Percentiles rank a stretch among this genome's conserved stretches.
These are phyloP conservation scores for Torrubiellomyces zombiae DNA, from an alignment of 2,329 filamentous ascomycete species.

Conservation along the genomic window DNA sequence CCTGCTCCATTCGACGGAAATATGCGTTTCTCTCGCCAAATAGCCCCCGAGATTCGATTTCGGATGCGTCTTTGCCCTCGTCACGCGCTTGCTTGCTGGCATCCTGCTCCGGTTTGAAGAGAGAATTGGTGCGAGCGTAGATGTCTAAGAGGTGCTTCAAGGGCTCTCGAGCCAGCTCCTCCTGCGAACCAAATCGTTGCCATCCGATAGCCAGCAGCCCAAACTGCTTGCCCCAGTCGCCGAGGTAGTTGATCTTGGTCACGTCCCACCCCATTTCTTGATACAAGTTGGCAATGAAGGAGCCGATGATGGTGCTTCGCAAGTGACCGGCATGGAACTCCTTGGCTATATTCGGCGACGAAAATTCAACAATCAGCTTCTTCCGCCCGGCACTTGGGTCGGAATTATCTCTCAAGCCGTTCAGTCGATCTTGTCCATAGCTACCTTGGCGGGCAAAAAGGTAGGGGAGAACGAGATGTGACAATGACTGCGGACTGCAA, in stretches of 20 bases:
- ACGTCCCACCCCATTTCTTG: constrained; percentile 51
- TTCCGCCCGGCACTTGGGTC: constrained; percentile 2
- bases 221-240: constrained; percentile 59
- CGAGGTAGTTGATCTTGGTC: constrained; percentile 52
- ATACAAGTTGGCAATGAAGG: constrained; percentile 50
- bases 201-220: constrained; percentile 49
- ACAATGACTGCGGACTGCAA: constrained; percentile 41
- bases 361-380: constrained; percentile 52
- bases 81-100: constrained; percentile 28
- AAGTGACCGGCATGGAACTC: constrained; percentile 56
- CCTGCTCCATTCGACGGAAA: constrained; percentile 42
- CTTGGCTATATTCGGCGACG: constrained; percentile 57
- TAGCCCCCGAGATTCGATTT: constrained; percentile 21
- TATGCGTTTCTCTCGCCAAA: constrained; percentile 34
- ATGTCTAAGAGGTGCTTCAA: constrained; percentile 54
- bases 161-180: constrained; percentile 44
- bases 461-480: constrained; percentile 38
- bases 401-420: constrained; percentile 29
- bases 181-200: constrained; percentile 47
- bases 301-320: constrained; percentile 53
- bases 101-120: constrained; percentile 46
- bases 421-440: constrained; percentile 42
- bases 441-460: constrained; percentile 37
- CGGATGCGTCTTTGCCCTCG: constrained; percentile 18
- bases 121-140: constrained; percentile 47